Evolutionary conservation across 2,329 filamentous ascomycete genomes (phyloP).

Genomic region (Colletotrichum aenigma): DNA sequence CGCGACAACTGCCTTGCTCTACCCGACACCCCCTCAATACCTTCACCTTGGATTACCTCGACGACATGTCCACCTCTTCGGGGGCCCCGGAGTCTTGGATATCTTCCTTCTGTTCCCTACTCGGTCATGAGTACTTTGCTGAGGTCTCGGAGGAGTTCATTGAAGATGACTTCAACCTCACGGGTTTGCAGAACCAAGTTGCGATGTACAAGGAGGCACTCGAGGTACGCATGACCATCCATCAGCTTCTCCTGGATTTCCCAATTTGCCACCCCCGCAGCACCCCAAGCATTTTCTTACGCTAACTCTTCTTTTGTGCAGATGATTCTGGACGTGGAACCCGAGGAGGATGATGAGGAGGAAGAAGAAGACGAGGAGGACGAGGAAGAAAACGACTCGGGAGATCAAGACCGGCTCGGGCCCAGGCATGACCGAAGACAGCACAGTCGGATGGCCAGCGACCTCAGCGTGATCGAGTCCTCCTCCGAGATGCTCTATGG

Average conservation of each 20-base stretch:
- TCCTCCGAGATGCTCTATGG: constrained; percentile 98
- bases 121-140: constrained; percentile 98
- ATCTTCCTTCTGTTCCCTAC: constrained; percentile 91
- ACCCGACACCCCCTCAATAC: constrained; percentile 24
- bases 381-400: constrained; percentile 73
- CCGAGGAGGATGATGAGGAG: constrained; percentile 90
- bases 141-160: constrained; percentile 99
- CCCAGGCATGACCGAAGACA: constrained; percentile 72
- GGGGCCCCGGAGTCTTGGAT: constrained; percentile 89
- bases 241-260: neutral
- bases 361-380: constrained; percentile 81
- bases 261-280: neutral
- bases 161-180: constrained; percentile 99
- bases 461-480: constrained; percentile 93
- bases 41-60: constrained; percentile 16
- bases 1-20: neutral
- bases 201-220: constrained; percentile 99
- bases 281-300: neutral
- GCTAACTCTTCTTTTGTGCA: constrained; percentile 33
- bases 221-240: constrained; percentile 60
- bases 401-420: constrained; percentile 61
- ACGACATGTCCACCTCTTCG: constrained; percentile 63
- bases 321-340: constrained; percentile 99
- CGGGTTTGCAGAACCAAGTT: constrained; percentile 91
- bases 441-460: constrained; percentile 83